Conservation (phyloP, 768 basidiomycete species). For the Mycena floridula region DNA sequence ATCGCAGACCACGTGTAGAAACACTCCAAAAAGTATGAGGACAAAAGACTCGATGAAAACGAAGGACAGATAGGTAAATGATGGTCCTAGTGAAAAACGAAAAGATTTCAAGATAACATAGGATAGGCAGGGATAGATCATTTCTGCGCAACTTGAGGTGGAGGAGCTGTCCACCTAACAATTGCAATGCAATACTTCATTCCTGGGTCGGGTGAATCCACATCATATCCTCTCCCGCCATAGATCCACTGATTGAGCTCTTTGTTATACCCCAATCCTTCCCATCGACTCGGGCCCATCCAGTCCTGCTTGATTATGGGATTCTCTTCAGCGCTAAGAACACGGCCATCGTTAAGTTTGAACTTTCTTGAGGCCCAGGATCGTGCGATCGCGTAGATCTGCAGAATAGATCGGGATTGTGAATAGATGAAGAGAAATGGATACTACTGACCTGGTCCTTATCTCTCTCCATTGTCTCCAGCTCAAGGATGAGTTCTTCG, state of each 20-base stretch:
- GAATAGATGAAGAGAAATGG: background rate
- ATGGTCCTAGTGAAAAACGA: too few relatives aligned
- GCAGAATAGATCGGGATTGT: background rate
- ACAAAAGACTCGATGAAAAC: too few relatives aligned
- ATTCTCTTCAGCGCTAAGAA: conserved; percentile 1
- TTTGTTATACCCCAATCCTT: conserved; percentile 12
- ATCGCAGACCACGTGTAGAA: too few relatives aligned
- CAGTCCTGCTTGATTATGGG: conserved; percentile 6
- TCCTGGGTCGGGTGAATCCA: background rate
- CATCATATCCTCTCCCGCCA: conserved; percentile 5
- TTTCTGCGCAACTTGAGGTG: too few relatives aligned
- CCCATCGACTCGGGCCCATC: conserved; percentile 10
- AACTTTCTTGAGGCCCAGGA: background rate
- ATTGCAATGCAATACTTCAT: background rate
- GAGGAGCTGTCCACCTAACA: too few relatives aligned
- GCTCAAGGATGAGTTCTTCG: conserved; percentile 14
- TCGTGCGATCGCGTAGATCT: conserved; percentile 6
- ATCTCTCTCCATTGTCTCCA: conserved; percentile 18
- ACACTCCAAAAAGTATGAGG: too few relatives aligned
- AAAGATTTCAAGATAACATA: too few relatives aligned
- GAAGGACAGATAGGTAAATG: too few relatives aligned
- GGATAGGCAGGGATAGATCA: too few relatives aligned
- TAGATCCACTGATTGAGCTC: conserved; percentile 10
- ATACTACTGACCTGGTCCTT: conserved; percentile 10
- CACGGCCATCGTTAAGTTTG: conserved; percentile 1